Base-by-base conservation (phyloP, 2,329 filamentous ascomycete genomes). In the Xylariaceae sp. region DNA sequence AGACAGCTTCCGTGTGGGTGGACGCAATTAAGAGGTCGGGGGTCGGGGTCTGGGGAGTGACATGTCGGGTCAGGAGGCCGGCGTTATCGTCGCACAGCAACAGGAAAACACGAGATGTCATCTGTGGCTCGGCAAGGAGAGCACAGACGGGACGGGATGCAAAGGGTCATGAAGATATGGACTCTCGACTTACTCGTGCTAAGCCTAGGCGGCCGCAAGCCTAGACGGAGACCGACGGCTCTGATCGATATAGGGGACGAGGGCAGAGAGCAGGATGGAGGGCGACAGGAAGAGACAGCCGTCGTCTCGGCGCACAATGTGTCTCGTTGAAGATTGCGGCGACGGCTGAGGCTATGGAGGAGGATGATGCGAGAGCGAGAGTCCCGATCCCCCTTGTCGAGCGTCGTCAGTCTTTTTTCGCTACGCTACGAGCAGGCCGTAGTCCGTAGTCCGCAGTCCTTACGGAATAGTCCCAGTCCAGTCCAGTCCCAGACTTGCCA, bases 141-240 rank as follows among this genome's bases (percentile, higher is more conserved):
- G 49, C 11, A 51, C 11, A 23, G 48, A 9, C 6, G 15, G 49
- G 11, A 30, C 23, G 34, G 49, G 13, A 35, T 51, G 49, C 11
- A 23, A 51, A 51, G 10, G 23, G 11, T 30, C 11, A 34, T 11
- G 4, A 4, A 35, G 13, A 34, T 10, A 4, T 51, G 41, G 41
- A 6, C 15, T 30, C 37, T 51, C 50, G 56, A 69, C 68, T 69
- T 65, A 72, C 71, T 68, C 67, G 67, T 65, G 61, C 55, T 63
- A 59, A 70, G 68, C 68, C 71, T 69, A 71, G 70, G 71, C 68
- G 70, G 68, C 70, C 67, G 69, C 67, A 61, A 68, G 67, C 70
- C 71, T 69, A 71, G 71, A 70, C 67, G 51, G 66, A 68, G 65
- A 68, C 67, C 61, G 64, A 56, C 63, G 59, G 58, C 62, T 64